Evolutionary conservation across 2,329 filamentous ascomycete genomes (phyloP).

Genomic region (Blastomyces gilchristii): DNA sequence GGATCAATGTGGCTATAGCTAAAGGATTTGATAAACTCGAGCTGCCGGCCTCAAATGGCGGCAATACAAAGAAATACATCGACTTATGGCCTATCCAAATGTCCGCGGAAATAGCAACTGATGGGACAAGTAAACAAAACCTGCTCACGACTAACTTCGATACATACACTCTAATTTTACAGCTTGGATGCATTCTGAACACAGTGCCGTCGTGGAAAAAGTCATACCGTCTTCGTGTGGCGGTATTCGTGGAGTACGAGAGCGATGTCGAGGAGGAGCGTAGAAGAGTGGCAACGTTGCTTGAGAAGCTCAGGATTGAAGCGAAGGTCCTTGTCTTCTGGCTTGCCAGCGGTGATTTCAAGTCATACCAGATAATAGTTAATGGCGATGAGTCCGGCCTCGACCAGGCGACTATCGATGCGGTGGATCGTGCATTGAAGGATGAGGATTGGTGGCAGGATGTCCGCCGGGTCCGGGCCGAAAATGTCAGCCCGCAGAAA

Average conservation of each 20-base stretch:
- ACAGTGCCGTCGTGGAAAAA: conserved; percentile 74
- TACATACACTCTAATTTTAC: conserved; percentile 78
- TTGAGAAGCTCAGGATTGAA: conserved; percentile 73
- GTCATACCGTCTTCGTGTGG: conserved; percentile 61
- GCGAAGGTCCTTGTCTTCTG: conserved; percentile 72
- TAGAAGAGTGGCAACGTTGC: conserved; percentile 57
- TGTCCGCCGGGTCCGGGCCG: conserved; percentile 43
- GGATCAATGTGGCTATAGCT: conserved; percentile 75
- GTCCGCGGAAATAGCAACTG: conserved; percentile 68
- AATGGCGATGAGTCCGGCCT: conserved; percentile 51
- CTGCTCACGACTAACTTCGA: conserved; percentile 83
- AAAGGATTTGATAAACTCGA: conserved; percentile 71
- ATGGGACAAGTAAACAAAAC: conserved; percentile 51
- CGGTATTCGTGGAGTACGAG: conserved; percentile 85
- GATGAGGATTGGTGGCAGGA: conserved; percentile 78
- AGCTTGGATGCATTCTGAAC: conserved; percentile 72
- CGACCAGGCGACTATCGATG: conserved; percentile 46
- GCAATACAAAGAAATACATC: conserved; percentile 63
- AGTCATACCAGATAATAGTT: conserved; percentile 67
- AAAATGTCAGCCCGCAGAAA: conserved; percentile 16
- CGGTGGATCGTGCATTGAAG: conserved; percentile 56
- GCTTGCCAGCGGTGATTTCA: conserved; percentile 61
- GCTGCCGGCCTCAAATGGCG: conserved; percentile 51
- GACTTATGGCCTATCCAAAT: conserved; percentile 91
- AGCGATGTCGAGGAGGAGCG: conserved; percentile 71